phyloP scores from a whole-genome alignment of 2,329 filamentous ascomycete genomes.

The Pezicula neosporulosa region DNA sequence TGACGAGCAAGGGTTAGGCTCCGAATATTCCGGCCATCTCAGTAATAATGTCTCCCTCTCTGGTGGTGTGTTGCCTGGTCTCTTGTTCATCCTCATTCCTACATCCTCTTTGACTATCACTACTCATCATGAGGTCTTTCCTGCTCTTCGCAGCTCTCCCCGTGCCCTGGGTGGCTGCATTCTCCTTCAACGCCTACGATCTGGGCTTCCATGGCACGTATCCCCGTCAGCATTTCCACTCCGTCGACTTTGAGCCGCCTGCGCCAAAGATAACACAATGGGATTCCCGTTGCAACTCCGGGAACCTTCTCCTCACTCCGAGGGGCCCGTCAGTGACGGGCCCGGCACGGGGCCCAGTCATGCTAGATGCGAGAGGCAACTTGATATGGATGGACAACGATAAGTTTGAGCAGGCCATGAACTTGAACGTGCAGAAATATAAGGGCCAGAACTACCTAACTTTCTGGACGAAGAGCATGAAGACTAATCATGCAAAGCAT shows the following conservation, averaged over 20 bases:
- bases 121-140: not conserved
- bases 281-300: constrained; percentile 10
- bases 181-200: constrained; percentile 14
- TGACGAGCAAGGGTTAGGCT: no score
- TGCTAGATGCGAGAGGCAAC: constrained; percentile 1
- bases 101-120: not conserved
- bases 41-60: no score
- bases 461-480: constrained; percentile 2
- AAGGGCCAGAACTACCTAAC: constrained; percentile 3
- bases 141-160: not conserved
- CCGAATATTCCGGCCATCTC: no score
- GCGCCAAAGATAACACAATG: constrained; percentile 10
- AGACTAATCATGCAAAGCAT: not conserved
- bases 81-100: not conserved
- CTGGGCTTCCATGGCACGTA: constrained; percentile 11
- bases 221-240: constrained; percentile 13
- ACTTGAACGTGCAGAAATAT: constrained; percentile 1
- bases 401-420: not conserved
- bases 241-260: constrained; percentile 11
- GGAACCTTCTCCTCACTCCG: constrained; percentile 10
- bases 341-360: constrained; percentile 4
- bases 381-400: constrained; percentile 1
- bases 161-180: constrained; percentile 2
- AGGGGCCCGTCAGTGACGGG: constrained; percentile 8
- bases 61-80: not conserved